phyloP scores from a whole-genome alignment of 1,284 basidiomycete species.

The Bondarzewia mesenterica region DNA sequence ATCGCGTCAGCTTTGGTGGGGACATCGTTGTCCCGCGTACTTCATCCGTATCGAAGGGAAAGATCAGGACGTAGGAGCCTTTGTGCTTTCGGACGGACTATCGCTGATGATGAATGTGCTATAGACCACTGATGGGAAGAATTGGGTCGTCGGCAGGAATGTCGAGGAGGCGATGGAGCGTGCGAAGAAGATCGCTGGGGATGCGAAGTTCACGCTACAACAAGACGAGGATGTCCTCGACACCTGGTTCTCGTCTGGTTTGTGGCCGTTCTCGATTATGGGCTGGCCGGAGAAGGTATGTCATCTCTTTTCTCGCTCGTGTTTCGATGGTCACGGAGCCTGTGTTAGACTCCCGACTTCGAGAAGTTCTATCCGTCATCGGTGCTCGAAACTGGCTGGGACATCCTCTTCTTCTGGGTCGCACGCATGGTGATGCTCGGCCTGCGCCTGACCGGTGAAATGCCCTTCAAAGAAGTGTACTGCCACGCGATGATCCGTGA shows the following conservation, averaged over 20 bases:
- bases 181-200: conserved; percentile 68
- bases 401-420: conserved; percentile 99
- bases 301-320: neutral
- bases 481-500: conserved; percentile 99
- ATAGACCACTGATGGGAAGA: conserved; percentile 62
- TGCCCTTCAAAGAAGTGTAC: conserved; percentile 97
- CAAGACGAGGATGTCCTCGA: conserved; percentile 98
- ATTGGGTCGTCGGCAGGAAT: conserved; percentile 90
- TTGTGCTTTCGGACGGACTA: neutral
- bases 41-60: conserved; percentile 83
- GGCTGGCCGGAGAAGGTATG: conserved; percentile 89
- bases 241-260: conserved; percentile 97
- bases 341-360: conserved; percentile 42
- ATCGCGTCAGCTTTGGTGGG: conserved; percentile 99
- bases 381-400: conserved; percentile 97
- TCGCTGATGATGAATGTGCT: conserved; percentile 5
- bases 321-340: neutral
- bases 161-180: conserved; percentile 76
- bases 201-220: conserved; percentile 69
- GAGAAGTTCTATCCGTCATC: conserved; percentile 83
- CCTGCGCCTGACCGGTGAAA: conserved; percentile 78
- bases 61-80: conserved; percentile 56
- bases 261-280: conserved; percentile 98
- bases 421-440: conserved; percentile 98
- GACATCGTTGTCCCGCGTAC: conserved; percentile 94